Evolutionary conservation across 495 filamentous ascomycete genomes (phyloP).

Genomic region (Astrothelium macrocarpum): DNA sequence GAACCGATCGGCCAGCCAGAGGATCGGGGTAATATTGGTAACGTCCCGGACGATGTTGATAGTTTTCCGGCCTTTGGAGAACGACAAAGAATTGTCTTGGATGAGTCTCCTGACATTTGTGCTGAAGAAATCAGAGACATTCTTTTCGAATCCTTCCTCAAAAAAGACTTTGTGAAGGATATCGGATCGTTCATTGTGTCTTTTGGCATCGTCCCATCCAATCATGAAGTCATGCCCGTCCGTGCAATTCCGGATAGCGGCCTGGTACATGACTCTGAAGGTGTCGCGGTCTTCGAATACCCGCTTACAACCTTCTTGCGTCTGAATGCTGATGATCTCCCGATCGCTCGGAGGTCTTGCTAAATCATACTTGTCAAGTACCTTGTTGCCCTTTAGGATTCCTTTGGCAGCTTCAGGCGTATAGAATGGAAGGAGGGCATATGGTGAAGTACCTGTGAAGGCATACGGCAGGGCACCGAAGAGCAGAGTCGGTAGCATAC

Average conservation of each 20-base stretch:
- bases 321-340: constrained; percentile 29
- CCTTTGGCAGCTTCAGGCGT: constrained; percentile 39
- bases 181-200: constrained; percentile 27
- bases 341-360: constrained; percentile 24
- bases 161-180: constrained; percentile 35
- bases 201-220: constrained; percentile 33
- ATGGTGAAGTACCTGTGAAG: constrained; percentile 31
- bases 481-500: constrained; percentile 25
- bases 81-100: constrained; percentile 30
- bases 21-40: constrained; percentile 26
- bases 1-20: constrained; percentile 26
- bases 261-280: constrained; percentile 35
- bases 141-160: constrained; percentile 33
- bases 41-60: constrained; percentile 38
- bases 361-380: constrained; percentile 30
- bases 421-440: constrained; percentile 35
- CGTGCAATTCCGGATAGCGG: constrained; percentile 30
- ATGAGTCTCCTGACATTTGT: constrained; percentile 29
- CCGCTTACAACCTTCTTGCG: constrained; percentile 33
- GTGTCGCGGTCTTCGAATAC: constrained; percentile 34
- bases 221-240: constrained; percentile 36
- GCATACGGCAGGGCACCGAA: constrained; percentile 20
- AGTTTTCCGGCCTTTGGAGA: constrained; percentile 24
- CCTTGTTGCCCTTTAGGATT: constrained; percentile 43
- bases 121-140: constrained; percentile 30